Conservation (phyloP, 2,329 filamentous ascomycete species). For the Colletotrichum theobromicola region DNA sequence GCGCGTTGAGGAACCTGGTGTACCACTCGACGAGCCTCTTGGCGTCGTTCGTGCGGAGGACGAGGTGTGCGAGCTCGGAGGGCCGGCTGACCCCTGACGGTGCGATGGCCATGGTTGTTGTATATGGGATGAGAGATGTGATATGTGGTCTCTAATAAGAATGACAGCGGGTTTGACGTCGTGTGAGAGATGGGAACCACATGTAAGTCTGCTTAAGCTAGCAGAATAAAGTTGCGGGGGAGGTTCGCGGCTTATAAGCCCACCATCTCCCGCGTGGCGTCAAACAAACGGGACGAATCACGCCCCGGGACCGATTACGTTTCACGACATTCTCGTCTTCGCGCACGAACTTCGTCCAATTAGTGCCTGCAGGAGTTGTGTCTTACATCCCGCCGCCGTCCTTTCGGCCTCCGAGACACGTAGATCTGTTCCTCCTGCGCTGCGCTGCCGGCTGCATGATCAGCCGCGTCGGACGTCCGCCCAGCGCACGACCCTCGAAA, state of each 20-base stretch:
- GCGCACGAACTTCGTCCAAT: not conserved
- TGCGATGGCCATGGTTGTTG: not conserved
- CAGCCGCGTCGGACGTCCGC: constrained; percentile 11
- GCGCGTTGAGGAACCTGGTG: constrained; percentile 39
- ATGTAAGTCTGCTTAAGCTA: not conserved
- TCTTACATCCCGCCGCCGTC: not conserved
- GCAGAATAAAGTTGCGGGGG: not conserved
- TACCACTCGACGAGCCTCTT: constrained; percentile 38
- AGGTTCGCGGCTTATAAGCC: not conserved
- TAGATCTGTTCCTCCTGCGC: not conserved
- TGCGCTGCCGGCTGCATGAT: not conserved
- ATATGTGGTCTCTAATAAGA: not conserved
- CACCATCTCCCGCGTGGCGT: not conserved
- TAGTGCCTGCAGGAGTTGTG: fast-evolving
- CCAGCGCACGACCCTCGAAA: not conserved
- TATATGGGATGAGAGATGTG: not conserved
- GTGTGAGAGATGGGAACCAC: not conserved
- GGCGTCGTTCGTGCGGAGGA: not conserved
- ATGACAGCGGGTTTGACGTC: not conserved
- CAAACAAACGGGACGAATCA: not conserved
- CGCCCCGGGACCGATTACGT: not conserved
- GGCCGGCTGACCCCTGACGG: not conserved
- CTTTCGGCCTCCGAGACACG: not conserved
- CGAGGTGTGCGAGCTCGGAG: constrained; percentile 11
- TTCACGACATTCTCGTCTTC: not conserved